Conservation (phyloP, 1,284 basidiomycete species). For the Moniliophthora roreri region DNA sequence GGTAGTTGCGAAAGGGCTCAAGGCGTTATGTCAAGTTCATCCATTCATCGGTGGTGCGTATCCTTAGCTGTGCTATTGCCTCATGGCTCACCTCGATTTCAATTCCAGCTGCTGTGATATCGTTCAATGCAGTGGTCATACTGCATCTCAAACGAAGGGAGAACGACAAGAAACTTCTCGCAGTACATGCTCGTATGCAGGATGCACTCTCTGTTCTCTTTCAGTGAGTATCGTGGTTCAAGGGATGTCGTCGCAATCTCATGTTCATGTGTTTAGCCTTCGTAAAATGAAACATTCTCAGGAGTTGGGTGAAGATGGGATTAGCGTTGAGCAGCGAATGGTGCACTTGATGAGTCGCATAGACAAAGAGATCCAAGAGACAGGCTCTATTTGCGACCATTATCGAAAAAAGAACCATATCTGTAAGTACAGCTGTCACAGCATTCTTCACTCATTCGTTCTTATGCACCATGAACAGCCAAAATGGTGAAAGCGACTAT, state of each 20-base stretch:
- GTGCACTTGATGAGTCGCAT: conserved; percentile 27
- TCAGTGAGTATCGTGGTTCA: too few relatives aligned
- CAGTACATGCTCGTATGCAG: conserved; percentile 42
- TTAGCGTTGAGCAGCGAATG: conserved; percentile 27
- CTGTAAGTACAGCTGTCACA: conserved; percentile 20
- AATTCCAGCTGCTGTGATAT: conserved; percentile 37
- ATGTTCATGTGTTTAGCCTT: conserved; percentile 17
- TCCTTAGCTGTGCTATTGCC: background rate
- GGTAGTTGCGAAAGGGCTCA: conserved; percentile 17
- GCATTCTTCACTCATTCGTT: background rate
- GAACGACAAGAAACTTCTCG: conserved; percentile 42
- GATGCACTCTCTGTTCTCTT: conserved; percentile 43
- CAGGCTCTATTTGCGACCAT: conserved; percentile 34
- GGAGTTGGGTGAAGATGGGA: conserved; percentile 23
- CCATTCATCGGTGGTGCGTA: conserved; percentile 27
- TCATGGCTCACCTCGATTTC: background rate
- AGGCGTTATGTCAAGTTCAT: conserved; percentile 24
- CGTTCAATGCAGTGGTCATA: conserved; percentile 41
- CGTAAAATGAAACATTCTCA: background rate
- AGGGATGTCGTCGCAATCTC: too few relatives aligned
- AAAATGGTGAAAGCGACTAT: conserved; percentile 31
- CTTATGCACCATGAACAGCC: conserved; percentile 19
- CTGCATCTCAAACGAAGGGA: conserved; percentile 39
- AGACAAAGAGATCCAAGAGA: conserved; percentile 32
- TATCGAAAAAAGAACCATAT: conserved; percentile 36